Evolutionary conservation across 805 yeast genomes (phyloP), one percentile per base, ranked within the genome.

Genomic region (Starmerella cellae): DNA sequence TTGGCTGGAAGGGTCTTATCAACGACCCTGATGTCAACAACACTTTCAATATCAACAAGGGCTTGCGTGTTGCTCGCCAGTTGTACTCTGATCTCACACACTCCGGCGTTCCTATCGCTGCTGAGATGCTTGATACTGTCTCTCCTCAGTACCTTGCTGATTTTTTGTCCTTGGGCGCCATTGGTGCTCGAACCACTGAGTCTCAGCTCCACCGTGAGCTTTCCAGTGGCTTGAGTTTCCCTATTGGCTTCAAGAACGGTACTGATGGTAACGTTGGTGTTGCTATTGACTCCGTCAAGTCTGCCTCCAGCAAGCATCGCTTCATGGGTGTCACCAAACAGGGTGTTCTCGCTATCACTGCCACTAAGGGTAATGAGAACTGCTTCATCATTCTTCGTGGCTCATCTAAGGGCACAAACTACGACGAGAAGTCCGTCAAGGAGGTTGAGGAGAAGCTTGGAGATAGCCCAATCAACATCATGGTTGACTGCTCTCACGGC

Each of bases 401-500:
- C 56, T 96, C 97, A 64, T 84, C 79, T 66, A 72, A 75, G 59
- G 91, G 94, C 48, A 84, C 98, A 42, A 91, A 91, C 68, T 91
- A 75, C 69, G 96, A 85, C 61, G 80, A 75, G 50, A 73, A 67
- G 44, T 73, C 81, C n/a, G 83, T 91, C 32, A 68, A 71, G 33
- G 78, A 70, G 31, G 91, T 93, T 50, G 79, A 84, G 67, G 68
- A 61, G 26, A 73, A 74, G 60, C 73, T 83, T 54, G 53, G 77
- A 69, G 45, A 64, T 61, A 63, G 70, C 66, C 55, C 40, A 18
- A 47, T 49, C 39, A 69, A 65, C 39, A 63, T 84, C 55, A 91
- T 91, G 98, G 81, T 91, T 48, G 98, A 91, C 67, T 91, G 95
- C 67, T 87, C 96, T 37, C 98, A 91, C 65, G 98, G 95, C 56